These are phyloP conservation scores for Chlamydomonas incerta DNA, from an alignment of 139 green algal species.

Conservation along the genomic window DNA sequence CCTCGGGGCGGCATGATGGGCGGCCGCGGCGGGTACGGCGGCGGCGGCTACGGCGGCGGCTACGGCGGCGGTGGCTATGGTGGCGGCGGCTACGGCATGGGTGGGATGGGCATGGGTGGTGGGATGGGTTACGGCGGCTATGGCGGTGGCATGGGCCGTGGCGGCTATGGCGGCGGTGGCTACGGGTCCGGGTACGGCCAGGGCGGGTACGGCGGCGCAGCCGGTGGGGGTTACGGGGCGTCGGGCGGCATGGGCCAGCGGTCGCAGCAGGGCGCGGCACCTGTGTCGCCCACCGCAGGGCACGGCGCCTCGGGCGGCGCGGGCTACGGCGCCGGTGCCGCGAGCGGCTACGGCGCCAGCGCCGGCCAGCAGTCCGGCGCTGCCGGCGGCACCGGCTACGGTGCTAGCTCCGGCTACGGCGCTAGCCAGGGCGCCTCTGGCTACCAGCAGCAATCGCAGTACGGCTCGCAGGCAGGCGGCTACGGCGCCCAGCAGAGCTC, in stretches of 20 bases:
- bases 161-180: not conserved
- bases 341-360: not conserved
- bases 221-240: not conserved
- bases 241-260: not conserved
- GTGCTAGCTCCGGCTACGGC: not conserved
- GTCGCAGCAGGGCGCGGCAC: not conserved
- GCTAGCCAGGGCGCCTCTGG: not conserved
- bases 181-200: not conserved
- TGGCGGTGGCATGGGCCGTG: not conserved
- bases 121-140: slow-evolving; percentile 6
- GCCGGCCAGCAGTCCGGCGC: slow-evolving; percentile 1
- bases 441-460: not conserved
- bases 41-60: slow-evolving; percentile 15
- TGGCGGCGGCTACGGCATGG: slow-evolving; percentile 23
- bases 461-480: not conserved
- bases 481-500: slow-evolving; percentile 9
- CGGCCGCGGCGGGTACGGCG: not conserved
- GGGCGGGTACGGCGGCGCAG: slow-evolving; percentile 19
- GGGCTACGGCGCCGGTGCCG: not conserved
- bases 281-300: slow-evolving; percentile 1
- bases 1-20: slow-evolving; percentile 4
- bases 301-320: slow-evolving; percentile 12
- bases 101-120: slow-evolving; percentile 4
- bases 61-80: slow-evolving; percentile 12
- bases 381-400: not conserved